Evolutionary conservation across 2,329 filamentous ascomycete species (phyloP).

Genomic region (Botryotinia convoluta): DNA sequence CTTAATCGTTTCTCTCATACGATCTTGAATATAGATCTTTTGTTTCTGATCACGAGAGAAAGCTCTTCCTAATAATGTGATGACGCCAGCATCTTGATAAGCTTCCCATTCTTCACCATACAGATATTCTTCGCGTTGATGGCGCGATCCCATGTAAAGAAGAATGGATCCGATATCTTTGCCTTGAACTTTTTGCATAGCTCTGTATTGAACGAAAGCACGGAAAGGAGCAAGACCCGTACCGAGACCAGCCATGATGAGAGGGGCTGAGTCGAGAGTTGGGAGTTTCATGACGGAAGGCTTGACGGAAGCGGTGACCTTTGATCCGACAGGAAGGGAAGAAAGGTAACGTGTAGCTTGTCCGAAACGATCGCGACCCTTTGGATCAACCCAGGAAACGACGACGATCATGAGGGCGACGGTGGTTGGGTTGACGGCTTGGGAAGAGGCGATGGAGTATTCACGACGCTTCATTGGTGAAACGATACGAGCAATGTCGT

Average conservation of each 20-base stretch:
- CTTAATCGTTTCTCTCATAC: conserved; percentile 83
- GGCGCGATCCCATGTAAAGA: conserved; percentile 93
- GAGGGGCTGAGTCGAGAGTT: conserved; percentile 76
- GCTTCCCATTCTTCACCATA: conserved; percentile 99
- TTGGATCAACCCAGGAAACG: conserved; percentile 89
- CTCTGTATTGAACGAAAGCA: conserved; percentile 96
- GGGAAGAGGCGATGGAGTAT: conserved; percentile 98
- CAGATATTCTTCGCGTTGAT: conserved; percentile 97
- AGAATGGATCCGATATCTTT: conserved; percentile 92
- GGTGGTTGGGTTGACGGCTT: conserved; percentile 86
- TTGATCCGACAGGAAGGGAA: conserved; percentile 67
- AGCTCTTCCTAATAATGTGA: conserved; percentile 87
- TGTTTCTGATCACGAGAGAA: conserved; percentile 96
- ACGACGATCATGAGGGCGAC: conserved; percentile 96
- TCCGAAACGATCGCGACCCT: conserved; percentile 84
- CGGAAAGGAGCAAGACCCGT: conserved; percentile 99
- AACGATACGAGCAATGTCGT: conserved; percentile 85
- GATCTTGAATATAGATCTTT: conserved; percentile 99
- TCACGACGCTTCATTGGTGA: conserved; percentile 92
- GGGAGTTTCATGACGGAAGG: conserved; percentile 99
- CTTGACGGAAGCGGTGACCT: conserved; percentile 91
- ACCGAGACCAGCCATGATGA: conserved; percentile 99
- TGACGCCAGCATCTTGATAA: conserved; percentile 90
- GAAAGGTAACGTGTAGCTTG: conserved; percentile 91
- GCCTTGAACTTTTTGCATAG: conserved; percentile 96